Percentiles rank a stretch among this genome's conserved stretches.
These are phyloP conservation scores for Nicotiana tomentosiformis DNA, from an alignment of 257 asterid genomes.

Conservation along the genomic window DNA sequence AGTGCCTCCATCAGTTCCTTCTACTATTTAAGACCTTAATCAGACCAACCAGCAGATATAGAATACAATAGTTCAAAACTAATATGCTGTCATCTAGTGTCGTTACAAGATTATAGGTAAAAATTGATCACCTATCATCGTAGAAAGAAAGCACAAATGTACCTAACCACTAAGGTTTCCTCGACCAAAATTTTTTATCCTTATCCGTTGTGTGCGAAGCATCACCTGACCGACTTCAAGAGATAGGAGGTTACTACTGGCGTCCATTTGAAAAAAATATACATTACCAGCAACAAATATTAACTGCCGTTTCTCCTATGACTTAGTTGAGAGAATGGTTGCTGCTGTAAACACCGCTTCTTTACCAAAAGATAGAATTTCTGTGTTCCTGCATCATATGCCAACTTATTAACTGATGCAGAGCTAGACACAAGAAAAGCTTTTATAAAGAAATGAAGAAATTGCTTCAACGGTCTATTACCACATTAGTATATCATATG, in stretches of 20 bases:
- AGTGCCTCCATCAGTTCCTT: neutral
- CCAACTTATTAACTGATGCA: neutral
- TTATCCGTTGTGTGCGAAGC: neutral
- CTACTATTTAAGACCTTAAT: neutral
- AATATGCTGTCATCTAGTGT: neutral
- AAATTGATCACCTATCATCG: neutral
- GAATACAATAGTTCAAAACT: neutral
- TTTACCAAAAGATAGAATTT: conserved; percentile 34
- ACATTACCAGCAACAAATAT: neutral
- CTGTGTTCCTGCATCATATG: conserved; percentile 44
- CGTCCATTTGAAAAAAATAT: neutral
- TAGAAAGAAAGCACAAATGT: neutral
- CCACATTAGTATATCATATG: neutral
- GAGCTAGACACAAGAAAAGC: neutral
- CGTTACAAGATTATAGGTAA: neutral
- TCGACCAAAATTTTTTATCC: neutral
- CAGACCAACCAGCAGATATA: neutral
- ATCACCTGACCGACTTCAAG: neutral
- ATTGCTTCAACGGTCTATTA: neutral
- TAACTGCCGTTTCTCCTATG: conserved; percentile 12
- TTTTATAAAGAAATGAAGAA: neutral
- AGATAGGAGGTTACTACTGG: neutral
- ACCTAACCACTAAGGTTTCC: neutral
- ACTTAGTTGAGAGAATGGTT: conserved; percentile 41
- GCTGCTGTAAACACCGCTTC: conserved; percentile 75